Evolutionary conservation across 2,329 filamentous ascomycete genomes (phyloP), one percentile per base, ranked within the genome.

Genomic region (Colletotrichum sansevieriae): DNA sequence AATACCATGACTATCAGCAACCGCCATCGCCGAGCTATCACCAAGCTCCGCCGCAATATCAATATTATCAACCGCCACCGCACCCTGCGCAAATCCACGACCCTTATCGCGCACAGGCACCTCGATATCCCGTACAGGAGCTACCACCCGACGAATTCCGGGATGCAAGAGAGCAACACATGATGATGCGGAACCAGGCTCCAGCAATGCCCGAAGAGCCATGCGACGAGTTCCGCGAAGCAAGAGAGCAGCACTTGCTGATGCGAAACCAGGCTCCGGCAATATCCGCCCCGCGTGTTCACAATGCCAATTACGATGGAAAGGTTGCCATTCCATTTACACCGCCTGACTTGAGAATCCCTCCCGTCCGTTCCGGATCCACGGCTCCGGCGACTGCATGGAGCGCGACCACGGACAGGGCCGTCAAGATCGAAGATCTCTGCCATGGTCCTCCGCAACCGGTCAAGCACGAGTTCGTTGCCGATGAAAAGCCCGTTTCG

Each of bases 11-110:
- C 62, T 70, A 74, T 63, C 71, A 69, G 35, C 73, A 71, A 47
- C 71, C 71, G n/a, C 71, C 71, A 8, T 73, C 73, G 7, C 70
- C 73, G 13, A 68, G 72, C 37, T 71, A 74, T 20, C 71, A 71
- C 43, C 70, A 71, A 15, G 70, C 72, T 29, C 70, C 70, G 22
- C 59, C 63, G 13, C 70, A 70, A 46, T 68, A 71, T 8, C 64
- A 68, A 18, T 37, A 63, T 12, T 70, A 74, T 25, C 71, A 70
- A 52, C 71, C 68, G 18, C 72, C 72, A 18, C 73, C 70, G 35
- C 65, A 58, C 4, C 44, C 63, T 4, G n/a, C 67, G 8, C 22
- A 47, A 15, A 22, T 44, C 44, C 37, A 51, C 29, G 67, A 70
- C 20, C 63, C 51, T 3, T 67, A 70, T 35, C 65, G 63, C 9